These are phyloP conservation scores for Alternaria sp. DNA, from an alignment of 2,329 filamentous ascomycete genomes.

Conservation along the genomic window DNA sequence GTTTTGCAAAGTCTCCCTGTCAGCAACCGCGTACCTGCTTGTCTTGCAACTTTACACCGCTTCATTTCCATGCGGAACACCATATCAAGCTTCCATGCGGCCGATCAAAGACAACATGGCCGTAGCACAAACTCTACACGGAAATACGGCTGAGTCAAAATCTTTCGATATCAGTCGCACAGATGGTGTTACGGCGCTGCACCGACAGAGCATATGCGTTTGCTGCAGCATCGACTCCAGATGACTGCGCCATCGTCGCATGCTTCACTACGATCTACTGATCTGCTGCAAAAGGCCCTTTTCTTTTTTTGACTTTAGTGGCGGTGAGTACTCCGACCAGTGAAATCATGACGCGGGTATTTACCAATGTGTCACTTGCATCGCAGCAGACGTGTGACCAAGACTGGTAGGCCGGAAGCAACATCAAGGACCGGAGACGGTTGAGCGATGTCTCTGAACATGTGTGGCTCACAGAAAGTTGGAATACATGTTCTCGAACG, in stretches of 20 bases:
- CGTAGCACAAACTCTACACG: conserved; percentile 15
- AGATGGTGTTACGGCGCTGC: conserved; percentile 21
- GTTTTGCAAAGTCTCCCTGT: conserved; percentile 1
- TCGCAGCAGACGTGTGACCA: conserved; percentile 4
- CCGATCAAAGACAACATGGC: conserved; percentile 10
- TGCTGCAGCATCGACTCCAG: conserved; percentile 15
- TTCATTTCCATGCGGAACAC: background rate
- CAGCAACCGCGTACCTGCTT: conserved; percentile 6
- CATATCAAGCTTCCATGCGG: background rate
- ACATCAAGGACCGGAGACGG: background rate
- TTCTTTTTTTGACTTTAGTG: conserved; percentile 1
- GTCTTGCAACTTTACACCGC: background rate
- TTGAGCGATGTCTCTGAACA: background rate
- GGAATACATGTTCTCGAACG: background rate
- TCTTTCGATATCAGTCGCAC: conserved; percentile 19
- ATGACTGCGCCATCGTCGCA: conserved; percentile 3
- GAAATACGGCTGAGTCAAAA: conserved; percentile 22
- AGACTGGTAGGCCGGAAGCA: background rate
- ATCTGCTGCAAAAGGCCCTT: background rate
- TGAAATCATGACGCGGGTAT: background rate
- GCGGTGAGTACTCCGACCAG: conserved; percentile 6
- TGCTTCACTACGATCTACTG: background rate
- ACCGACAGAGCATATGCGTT: background rate
- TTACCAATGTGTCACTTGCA: background rate
- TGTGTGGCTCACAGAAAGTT: background rate